Base-by-base conservation (phyloP, 257 asterid genomes). In the Buddleja alternifolia region DNA sequence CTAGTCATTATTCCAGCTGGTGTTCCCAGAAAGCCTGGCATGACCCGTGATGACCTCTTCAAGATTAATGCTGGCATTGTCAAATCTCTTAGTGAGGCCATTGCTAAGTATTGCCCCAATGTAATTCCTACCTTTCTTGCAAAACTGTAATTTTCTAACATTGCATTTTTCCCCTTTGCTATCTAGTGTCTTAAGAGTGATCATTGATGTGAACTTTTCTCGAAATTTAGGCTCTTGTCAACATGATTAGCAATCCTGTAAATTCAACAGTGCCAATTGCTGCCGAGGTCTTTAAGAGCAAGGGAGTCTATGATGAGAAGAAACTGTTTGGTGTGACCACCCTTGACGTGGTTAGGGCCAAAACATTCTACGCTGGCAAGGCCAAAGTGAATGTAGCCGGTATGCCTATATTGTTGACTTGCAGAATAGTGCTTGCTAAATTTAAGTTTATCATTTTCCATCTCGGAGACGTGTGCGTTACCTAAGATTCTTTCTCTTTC, bases 221-320 rank as follows among this genome's bases (percentile, higher is more conserved):
- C 69, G 9, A 73, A 50, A 51, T 69, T 11, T 73, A 88, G 96
- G 96, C 95, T 55, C 81, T 90, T 47, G 89, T 90, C 67, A 88
- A 87, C 63, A 83, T 93, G 90, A 93, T 93, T 51, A 93, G 98
- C 82, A 90, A 90, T 78, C 97, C 97, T 46, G 97, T 90, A 36
- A 93, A 90, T 50, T 93, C 96, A 29, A 93, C 96, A 3, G 97
- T 93, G 55, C 98, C 98, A 17, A 93, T 93, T 46, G 97, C 97
- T 54, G 93, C 97, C 32, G 98, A 93, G 78, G 82, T 93, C 44
- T 87, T 93, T 81, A 93, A 85, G 89, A 82, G 77, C 77, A 83
- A 84, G 24, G 98, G 98, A 41, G 85, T 87, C 8, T 90, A 86
- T 71, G 90, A 93, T 61, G 89, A 80, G 79, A 84, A 71, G 78